A percentile compares a stretch with the other conserved stretches of the same genome.
phyloP scores from a whole-genome alignment of 1,284 basidiomycete genomes.

The Fomitopsis palustris region DNA sequence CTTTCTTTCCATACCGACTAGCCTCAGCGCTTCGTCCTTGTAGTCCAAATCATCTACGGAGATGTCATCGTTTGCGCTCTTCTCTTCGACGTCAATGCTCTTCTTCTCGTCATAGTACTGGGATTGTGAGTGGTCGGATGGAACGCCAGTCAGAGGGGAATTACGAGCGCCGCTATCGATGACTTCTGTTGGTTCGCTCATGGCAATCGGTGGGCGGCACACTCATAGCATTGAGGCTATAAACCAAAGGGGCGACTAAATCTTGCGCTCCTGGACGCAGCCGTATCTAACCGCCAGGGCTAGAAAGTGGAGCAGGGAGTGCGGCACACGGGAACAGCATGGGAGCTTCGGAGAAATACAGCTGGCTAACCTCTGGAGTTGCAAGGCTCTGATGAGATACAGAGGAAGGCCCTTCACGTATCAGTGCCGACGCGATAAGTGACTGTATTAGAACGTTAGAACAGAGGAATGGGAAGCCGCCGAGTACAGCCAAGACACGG shows the following conservation, averaged over 20 bases:
- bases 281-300: neutral
- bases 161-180: neutral
- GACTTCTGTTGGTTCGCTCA: neutral
- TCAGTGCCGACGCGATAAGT: neutral
- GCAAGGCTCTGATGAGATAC: neutral
- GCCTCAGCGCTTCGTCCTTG: slow-evolving; percentile 54
- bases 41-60: slow-evolving; percentile 31
- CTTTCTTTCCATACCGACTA: slow-evolving; percentile 49
- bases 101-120: slow-evolving; percentile 2
- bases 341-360: neutral
- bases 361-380: neutral
- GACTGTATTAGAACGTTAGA: neutral
- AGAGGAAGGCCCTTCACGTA: neutral
- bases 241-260: neutral
- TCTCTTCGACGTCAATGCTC: slow-evolving; percentile 2
- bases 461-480: neutral
- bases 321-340: neutral
- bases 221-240: neutral
- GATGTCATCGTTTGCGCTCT: neutral
- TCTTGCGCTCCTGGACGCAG: neutral
- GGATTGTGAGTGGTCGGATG: neutral
- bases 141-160: neutral
- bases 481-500: neutral
- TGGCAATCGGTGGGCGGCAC: neutral
- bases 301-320: neutral